Evolutionary conservation across 257 asterid genomes (phyloP), one percentile per base, ranked within the genome.

Genomic region (Solanum tacnaense): DNA sequence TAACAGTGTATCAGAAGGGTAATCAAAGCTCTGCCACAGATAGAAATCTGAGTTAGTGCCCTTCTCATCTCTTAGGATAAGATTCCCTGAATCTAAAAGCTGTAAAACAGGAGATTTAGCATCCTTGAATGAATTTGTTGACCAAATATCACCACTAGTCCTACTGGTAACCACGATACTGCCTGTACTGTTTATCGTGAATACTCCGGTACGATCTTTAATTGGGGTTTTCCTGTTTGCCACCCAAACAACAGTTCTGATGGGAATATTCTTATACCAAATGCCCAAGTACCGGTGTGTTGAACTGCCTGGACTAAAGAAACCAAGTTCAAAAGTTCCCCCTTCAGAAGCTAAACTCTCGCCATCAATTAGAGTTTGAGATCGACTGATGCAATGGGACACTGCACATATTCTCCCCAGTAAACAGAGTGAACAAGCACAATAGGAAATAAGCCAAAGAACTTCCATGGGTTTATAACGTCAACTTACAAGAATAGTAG

Each of bases 231-330:
- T 68, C 73, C 91, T 83, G 79, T 92, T 91, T 46, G 94, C 92
- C 86, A 92, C 91, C 92, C 92, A 92, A 70, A 91, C 91, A n/a
- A 89, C 86, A 23, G 93, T 92, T 87, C 65, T 87, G 73, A 88
- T 78, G 1, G 93, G 89, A n/a, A 92, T 86, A 71, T 92, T 92
- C 84, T 90, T 92, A 88, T 89, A 92, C 93, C 93, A 89, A 79
- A 92, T 91, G 65, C 92, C 92, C 62, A 90, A 71, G 86, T 90
- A 89, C 67, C 91, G 87, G 34, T 60, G 29, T 38, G 32, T 68
- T 35, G 91, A 88, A 87, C 62, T 41, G 39, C 92, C 91, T n/a
- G 90, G 93, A 87, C 91, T 86, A 85, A 89, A 92, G 88, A 92
- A 10, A 10, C 93, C 92, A 16, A 89, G 88, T 84, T 89, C 91